Evolutionary conservation across 139 green algal genomes (phyloP), one percentile per base, ranked within the genome.

Genomic region (Astrephomene gubernaculifera): DNA sequence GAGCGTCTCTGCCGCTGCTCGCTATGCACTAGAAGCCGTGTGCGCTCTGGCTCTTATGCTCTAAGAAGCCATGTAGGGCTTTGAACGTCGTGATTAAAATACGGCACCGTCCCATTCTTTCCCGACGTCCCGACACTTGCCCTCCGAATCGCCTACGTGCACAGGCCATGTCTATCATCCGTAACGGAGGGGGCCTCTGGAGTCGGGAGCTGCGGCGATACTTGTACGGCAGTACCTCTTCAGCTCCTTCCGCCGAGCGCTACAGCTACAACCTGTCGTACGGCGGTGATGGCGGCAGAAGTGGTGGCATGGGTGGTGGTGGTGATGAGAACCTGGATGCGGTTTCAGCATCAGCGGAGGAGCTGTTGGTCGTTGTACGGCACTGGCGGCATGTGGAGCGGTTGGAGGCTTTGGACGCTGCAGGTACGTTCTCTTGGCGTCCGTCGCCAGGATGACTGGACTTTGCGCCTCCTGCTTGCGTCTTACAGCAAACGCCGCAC

Each of bases 131-230:
- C n/a, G n/a, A n/a, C n/a, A n/a, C n/a, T n/a, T n/a, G n/a, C n/a
- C n/a, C n/a, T n/a, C n/a, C n/a, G 49, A 57, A 57, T 17, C 49
- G 14, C 49, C 49, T 57, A 57, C 49, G 14, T 21, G 2, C 31
- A 4, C 57, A 83, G 76, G 76, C 76, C 6, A 44, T 83, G 76
- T 4, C 8, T 57, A 22, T 68, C 38, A 25, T 64, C 27, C 76
- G 41, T n/a, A n/a, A n/a, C 27, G 39, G 39, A 5, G 60, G 76
- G 8, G 45, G 29, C 31, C 29, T 29, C 25, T 83, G 76, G 76
- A n/a, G 60, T 0, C 76, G 76, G 25, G 76, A 83, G 76, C 41
- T 72, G 41, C 60, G 24, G 29, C 76, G 76, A 1, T 83, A 73
- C 60, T 41, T 83, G 41, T 49, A 45, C 60, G 76, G 76, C 76